A percentile compares a stretch with the other conserved stretches of the same genome.
phyloP scores from a whole-genome alignment of 495 filamentous ascomycete species.

The Tuber aestivum region DNA sequence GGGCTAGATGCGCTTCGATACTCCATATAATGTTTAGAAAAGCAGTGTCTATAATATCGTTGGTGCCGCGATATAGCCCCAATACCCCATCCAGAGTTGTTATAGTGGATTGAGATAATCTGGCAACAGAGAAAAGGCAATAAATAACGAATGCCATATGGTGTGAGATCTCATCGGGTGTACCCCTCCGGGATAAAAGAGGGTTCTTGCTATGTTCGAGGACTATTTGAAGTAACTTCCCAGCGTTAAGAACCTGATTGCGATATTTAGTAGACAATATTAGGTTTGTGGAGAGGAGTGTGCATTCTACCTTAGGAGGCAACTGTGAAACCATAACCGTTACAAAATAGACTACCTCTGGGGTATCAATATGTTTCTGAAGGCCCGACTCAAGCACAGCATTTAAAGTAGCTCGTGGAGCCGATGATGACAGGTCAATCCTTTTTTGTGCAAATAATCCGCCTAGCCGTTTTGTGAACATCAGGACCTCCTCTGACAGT shows the following conservation, averaged over 20 bases:
- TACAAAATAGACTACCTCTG: conserved; percentile 36
- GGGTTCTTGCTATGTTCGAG: conserved; percentile 37
- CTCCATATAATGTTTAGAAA: conserved; percentile 30
- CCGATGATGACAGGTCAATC: conserved; percentile 19
- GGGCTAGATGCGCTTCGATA: conserved; percentile 36
- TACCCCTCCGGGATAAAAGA: conserved; percentile 21
- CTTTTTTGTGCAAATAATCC: conserved; percentile 6
- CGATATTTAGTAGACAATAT: conserved; percentile 14
- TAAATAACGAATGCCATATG: conserved; percentile 33
- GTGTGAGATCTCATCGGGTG: conserved; percentile 23
- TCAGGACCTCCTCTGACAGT: conserved; percentile 22
- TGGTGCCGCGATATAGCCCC: conserved; percentile 33
- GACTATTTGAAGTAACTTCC: conserved; percentile 39
- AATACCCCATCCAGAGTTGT: conserved; percentile 38
- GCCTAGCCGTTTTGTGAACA: conserved; percentile 35
- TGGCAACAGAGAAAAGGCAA: conserved; percentile 26
- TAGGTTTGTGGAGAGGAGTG: background rate
- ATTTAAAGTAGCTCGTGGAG: conserved; percentile 35
- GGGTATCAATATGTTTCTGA: conserved; percentile 30
- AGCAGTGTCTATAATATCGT: conserved; percentile 27
- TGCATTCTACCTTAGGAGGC: conserved; percentile 19
- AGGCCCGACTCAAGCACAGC: conserved; percentile 37
- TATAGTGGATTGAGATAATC: conserved; percentile 29
- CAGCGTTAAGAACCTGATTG: conserved; percentile 30
- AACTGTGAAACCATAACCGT: conserved; percentile 27